Percentiles rank a stretch among this genome's conserved stretches.
phyloP scores from a whole-genome alignment of 1,139 yeast genomes.

The Scheffersomyces insectosa region DNA sequence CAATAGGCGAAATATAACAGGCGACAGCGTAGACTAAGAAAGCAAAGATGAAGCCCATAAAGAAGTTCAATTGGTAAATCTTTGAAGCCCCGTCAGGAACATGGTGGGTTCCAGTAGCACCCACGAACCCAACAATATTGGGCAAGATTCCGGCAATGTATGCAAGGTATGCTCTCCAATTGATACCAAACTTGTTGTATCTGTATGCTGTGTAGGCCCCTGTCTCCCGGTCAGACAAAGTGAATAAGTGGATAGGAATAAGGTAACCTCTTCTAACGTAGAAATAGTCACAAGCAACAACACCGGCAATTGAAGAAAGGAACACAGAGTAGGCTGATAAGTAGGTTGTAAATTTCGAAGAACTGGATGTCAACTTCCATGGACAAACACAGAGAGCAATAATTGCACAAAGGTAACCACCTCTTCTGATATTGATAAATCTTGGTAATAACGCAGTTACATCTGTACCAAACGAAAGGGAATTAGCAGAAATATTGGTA shows the following conservation, averaged over 20 bases:
- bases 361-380: constrained; percentile 78
- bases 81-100: constrained; percentile 82
- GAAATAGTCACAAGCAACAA: constrained; percentile 74
- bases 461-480: constrained; percentile 89
- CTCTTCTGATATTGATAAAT: constrained; percentile 65
- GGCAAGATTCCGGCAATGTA: constrained; percentile 76
- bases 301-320: constrained; percentile 85
- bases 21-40: constrained; percentile 50
- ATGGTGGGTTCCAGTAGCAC: constrained; percentile 61
- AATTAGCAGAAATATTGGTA: constrained; percentile 89
- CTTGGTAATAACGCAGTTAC: constrained; percentile 81
- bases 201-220: constrained; percentile 47
- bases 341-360: constrained; percentile 80
- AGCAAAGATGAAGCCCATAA: constrained; percentile 69
- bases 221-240: constrained; percentile 29
- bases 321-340: constrained; percentile 85
- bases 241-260: constrained; percentile 63
- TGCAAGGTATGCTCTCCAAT: constrained; percentile 80
- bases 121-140: constrained; percentile 86
- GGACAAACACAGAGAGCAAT: constrained; percentile 82
- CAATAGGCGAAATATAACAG: constrained; percentile 57
- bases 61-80: constrained; percentile 71
- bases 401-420: constrained; percentile 76
- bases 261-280: constrained; percentile 74
- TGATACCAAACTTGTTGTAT: constrained; percentile 63